Evolutionary conservation across 306 rosid genomes (phyloP).

Genomic region (Medicago ruthenica): DNA sequence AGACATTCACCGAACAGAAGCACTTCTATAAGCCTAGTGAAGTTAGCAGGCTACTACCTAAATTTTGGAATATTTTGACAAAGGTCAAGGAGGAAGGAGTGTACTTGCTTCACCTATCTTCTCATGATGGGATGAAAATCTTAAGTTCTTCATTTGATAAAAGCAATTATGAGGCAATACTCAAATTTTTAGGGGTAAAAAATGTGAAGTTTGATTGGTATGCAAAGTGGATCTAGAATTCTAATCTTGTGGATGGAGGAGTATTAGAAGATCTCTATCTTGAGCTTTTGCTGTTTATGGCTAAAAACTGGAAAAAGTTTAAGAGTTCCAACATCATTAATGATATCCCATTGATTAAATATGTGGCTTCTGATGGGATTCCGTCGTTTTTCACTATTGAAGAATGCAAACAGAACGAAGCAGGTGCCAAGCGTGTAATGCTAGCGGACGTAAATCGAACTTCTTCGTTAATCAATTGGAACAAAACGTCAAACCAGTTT

Average conservation of each 20-base stretch:
- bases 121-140: slow-evolving; percentile 55
- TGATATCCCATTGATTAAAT: slow-evolving; percentile 59
- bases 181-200: slow-evolving; percentile 58
- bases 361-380: slow-evolving; percentile 48
- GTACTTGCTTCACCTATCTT: slow-evolving; percentile 53
- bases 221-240: slow-evolving; percentile 68
- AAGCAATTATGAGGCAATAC: slow-evolving; percentile 45
- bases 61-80: slow-evolving; percentile 61
- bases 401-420: slow-evolving; percentile 3
- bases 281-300: slow-evolving; percentile 58
- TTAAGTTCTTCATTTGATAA: slow-evolving; percentile 61
- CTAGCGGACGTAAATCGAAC: slow-evolving; percentile 30
- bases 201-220: slow-evolving; percentile 64
- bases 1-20: slow-evolving; percentile 59
- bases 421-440: slow-evolving; percentile 33
- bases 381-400: slow-evolving; percentile 48
- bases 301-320: slow-evolving; percentile 56
- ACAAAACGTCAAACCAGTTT: slow-evolving; percentile 46
- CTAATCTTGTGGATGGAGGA: slow-evolving; percentile 56
- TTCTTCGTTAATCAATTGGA: slow-evolving; percentile 68
- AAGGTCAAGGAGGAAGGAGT: slow-evolving; percentile 51
- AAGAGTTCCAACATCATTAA: slow-evolving; percentile 38
- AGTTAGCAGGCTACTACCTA: slow-evolving; percentile 64
- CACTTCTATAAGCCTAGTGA: slow-evolving; percentile 67
- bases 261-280: slow-evolving; percentile 64